Evolutionary conservation across 2,329 filamentous ascomycete genomes (phyloP), one percentile per base, ranked within the genome.

Genomic region (Colletotrichum plurivorum): DNA sequence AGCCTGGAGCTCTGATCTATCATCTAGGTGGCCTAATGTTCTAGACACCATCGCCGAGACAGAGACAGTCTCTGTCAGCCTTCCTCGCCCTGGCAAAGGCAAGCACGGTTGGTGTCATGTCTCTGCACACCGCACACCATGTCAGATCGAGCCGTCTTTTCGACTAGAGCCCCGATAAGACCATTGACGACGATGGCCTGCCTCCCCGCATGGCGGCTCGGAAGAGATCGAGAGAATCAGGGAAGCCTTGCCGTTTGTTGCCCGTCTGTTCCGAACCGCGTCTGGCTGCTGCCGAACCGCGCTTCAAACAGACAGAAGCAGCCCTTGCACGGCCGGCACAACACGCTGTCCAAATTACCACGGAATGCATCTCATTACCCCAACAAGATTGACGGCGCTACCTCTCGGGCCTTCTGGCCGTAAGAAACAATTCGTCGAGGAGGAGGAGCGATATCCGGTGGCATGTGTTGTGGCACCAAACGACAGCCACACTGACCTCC

Each of bases 401-500:
- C 56, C 45, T 31, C 31, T 46, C 13, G 49, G 25, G 12, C 20
- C 25, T 10, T 27, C 16, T 36, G 25, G 25, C 27, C 20, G 15
- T 20, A 15, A 25, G 13, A 54, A 39, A 56, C 13, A 12, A 39
- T 9, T 15, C 39, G 12, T 22, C 46, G 15, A 36, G 20, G 5
- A 36, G 20, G 5, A 25, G 8, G 9, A 27, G 20, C 18, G 18
- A 31, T 22, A 27, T n/a, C 20, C 25, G 27, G 18, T 56, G 64
- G 45, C 62, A 63, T 66, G 36, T 43, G 25, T 20, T 62, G 46
- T 48, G 55, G 55, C 51, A 45, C 36, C 63, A 56, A 43, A 53
- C 52, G 62, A 56, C 67, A 57, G 64, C 64, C 64, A 63, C 59
- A 58, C n/a, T 51, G 18, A 61, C 63, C 57, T 60, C 53, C 53